These are phyloP conservation scores for Tulasnella sp. DNA, from an alignment of 768 basidiomycete genomes.

Conservation along the genomic window DNA sequence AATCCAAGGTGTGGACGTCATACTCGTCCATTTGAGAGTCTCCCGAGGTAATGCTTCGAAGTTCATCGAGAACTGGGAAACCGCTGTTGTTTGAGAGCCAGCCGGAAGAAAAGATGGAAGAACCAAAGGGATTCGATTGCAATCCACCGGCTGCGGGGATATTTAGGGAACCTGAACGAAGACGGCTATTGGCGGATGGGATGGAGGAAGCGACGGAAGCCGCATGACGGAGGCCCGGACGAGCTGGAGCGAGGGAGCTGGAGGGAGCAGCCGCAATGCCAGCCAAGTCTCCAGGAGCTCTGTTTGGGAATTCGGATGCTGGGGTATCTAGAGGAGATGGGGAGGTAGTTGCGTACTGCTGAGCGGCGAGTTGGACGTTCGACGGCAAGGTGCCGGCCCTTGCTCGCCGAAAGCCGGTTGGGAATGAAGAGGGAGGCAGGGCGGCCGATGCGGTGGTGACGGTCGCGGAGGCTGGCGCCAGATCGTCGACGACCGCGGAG, in stretches of 20 bases:
- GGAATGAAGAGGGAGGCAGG: conserved; percentile 69
- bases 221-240: conserved; percentile 73
- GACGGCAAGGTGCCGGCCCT: conserved; percentile 98
- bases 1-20: conserved; percentile 92
- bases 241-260: conserved; percentile 34
- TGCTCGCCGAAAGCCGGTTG: conserved; percentile 85
- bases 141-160: conserved; percentile 61
- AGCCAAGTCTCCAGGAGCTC: background rate
- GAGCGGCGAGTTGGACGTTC: conserved; percentile 83
- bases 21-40: conserved; percentile 82
- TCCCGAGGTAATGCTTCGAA: conserved; percentile 73
- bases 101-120: conserved; percentile 83
- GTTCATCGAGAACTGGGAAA: conserved; percentile 62
- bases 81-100: conserved; percentile 67
- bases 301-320: conserved; percentile 8
- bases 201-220: conserved; percentile 58
- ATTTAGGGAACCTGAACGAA: conserved; percentile 90
- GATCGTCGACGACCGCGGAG: conserved; percentile 34
- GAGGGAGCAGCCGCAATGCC: background rate
- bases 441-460: conserved; percentile 51
- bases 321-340: conserved; percentile 28
- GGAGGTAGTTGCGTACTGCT: conserved; percentile 69
- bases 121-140: conserved; percentile 77
- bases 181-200: conserved; percentile 63
- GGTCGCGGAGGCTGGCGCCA: conserved; percentile 47